Evolutionary conservation across 2,329 filamentous ascomycete genomes (phyloP), one percentile per base, ranked within the genome.

Genomic region (Byssothecium circinans): DNA sequence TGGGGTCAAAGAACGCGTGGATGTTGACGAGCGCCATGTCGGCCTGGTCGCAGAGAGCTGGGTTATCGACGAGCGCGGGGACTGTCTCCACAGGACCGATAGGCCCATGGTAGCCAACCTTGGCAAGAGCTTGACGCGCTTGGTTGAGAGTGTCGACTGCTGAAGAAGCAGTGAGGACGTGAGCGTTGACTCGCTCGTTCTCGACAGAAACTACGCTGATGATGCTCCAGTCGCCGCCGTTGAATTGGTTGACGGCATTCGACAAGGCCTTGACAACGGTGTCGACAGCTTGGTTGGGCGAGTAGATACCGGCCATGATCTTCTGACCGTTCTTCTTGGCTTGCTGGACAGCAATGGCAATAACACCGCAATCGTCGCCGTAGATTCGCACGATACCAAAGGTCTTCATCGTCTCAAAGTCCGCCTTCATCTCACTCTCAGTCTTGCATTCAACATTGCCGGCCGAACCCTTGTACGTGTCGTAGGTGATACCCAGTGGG

Each of bases 61-160:
- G 85, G 58, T 92, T 80, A 41, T 75, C 72, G 39, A 85, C 74
- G n/a, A 84, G 78, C 4, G 86, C 84, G 18, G 81, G 78, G 61
- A 89, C 88, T 1, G 88, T 92, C 66, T 96, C 91, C 38, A 92
- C 88, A 0, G 87, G 85, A 30, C 91, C 88, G 23, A 95, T 83
- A 1, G 83, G 82, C 2, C 90, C 90, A 2, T 72, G 69, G 71
- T 86, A 95, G 0, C 88, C 89, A 19, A 80, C 79, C 0, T 62
- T 66, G 22, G 80, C 78, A 30, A 95, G 80, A 2, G 76, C 75
- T 12, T 60, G 56, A 17, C 86, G 82, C 14, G 84, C 85, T 35
- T 74, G 68, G 2, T 71, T 70, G 32, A 94, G 74, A 3, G 83
- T 84, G 12, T 67, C 69, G 11, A 85, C 74, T 8, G 92, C 81